Evolutionary conservation across 768 basidiomycete genomes (phyloP).

Genomic region (Calocybe indica): DNA sequence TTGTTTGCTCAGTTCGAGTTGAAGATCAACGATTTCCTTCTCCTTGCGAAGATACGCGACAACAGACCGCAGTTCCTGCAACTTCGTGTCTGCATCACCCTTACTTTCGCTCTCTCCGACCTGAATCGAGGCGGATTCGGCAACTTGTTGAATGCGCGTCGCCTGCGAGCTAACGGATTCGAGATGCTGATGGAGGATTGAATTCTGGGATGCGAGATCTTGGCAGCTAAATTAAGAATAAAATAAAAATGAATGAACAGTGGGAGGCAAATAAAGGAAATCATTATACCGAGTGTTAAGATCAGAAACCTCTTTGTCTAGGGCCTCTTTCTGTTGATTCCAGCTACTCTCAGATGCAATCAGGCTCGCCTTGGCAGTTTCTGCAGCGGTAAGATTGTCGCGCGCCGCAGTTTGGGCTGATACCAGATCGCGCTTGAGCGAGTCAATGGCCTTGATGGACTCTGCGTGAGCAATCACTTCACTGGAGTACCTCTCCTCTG

Average conservation of each 20-base stretch:
- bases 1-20: conserved; percentile 72
- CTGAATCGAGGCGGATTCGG: conserved; percentile 40
- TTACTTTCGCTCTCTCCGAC: conserved; percentile 37
- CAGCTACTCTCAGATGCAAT: conserved; percentile 70
- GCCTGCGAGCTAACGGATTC: conserved; percentile 83
- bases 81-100: conserved; percentile 55
- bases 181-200: conserved; percentile 74
- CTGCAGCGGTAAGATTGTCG: conserved; percentile 54
- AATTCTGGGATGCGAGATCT: conserved; percentile 72
- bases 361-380: conserved; percentile 74
- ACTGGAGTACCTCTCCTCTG: conserved; percentile 74
- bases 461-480: conserved; percentile 87
- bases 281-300: conserved; percentile 54
- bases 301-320: conserved; percentile 75
- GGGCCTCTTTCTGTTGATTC: conserved; percentile 68
- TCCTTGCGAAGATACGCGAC: conserved; percentile 82
- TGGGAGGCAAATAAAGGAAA: too few species aligned
- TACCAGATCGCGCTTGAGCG: conserved; percentile 57
- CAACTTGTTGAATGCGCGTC: conserved; percentile 68
- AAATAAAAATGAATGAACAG: too few species aligned
- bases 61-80: conserved; percentile 71
- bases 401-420: conserved; percentile 45
- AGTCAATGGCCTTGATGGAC: conserved; percentile 66
- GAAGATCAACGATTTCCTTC: conserved; percentile 88
- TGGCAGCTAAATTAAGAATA: conserved; percentile 50